phyloP scores from a whole-genome alignment of 1,139 yeast genomes.

The Geotrichum citri-aurantii region DNA sequence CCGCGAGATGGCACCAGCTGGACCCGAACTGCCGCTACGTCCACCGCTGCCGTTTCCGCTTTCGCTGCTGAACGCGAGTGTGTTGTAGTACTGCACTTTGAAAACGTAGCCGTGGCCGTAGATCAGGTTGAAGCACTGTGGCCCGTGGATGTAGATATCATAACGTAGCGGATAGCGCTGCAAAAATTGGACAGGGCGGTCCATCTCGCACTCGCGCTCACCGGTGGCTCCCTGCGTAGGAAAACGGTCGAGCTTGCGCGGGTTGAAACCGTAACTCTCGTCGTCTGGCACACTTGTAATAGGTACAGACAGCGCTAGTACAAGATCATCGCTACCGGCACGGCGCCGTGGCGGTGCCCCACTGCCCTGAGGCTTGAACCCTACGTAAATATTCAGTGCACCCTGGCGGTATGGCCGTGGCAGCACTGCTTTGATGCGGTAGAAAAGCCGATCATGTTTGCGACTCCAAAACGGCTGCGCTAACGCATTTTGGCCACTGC shows the following conservation, averaged over 20 bases:
- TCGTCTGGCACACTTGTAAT: conserved; percentile 59
- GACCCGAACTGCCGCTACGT: background rate
- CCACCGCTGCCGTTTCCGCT: background rate
- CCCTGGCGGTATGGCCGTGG: conserved; percentile 68
- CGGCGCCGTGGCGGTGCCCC: conserved; percentile 30
- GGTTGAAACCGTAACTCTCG: conserved; percentile 31
- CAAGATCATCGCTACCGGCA: conserved; percentile 52
- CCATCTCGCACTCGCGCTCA: background rate
- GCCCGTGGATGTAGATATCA: conserved; percentile 77
- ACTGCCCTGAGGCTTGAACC: conserved; percentile 53
- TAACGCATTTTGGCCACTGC: conserved; percentile 39
- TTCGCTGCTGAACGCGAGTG: conserved; percentile 30
- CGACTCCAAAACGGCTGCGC: conserved; percentile 73
- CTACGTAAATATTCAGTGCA: conserved; percentile 67
- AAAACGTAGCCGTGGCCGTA: conserved; percentile 59
- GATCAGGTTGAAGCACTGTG: conserved; percentile 63
- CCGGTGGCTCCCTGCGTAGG: background rate
- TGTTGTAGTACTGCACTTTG: conserved; percentile 58
- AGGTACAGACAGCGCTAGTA: conserved; percentile 74
- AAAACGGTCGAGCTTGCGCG: background rate
- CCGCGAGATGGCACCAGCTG: background rate
- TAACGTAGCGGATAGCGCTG: conserved; percentile 34
- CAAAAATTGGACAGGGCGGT: conserved; percentile 42
- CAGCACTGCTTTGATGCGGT: conserved; percentile 72
- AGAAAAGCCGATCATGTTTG: conserved; percentile 46